Evolutionary conservation across 1,284 basidiomycete genomes (phyloP), one percentile per base, ranked within the genome.

Genomic region (Baeospora myosura): DNA sequence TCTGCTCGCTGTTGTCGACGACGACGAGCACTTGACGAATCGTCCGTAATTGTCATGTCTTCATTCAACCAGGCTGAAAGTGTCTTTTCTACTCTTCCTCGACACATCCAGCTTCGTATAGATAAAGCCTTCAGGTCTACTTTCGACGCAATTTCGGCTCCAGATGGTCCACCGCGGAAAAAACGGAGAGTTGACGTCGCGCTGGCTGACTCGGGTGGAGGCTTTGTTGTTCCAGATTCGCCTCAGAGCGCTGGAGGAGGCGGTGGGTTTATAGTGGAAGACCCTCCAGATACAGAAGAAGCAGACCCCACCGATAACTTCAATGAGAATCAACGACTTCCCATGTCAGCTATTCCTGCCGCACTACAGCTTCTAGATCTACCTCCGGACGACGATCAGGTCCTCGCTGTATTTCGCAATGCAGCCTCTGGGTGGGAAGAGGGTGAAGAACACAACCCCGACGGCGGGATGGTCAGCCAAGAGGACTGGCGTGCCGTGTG

Each of bases 401-500:
- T 86, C 7, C 66, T 88, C 6, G 53, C 66, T 3, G 79, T 86
- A 0, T 85, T 88, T 57, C 66, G 68, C 24, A 84, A 81, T 49
- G 86, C 86, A 2, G 79, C 81, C 0, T 66, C 72, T 2, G 84
- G 81, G 6, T 86, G 85, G 83, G 56, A 57, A 28, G 55, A 61
- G 0, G 53, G 51, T 8, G 40, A 38, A 5, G 35, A 35, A 8
- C 54, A 45, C 17, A 45, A 52, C 34, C 36, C 21, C 14, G 37
- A 25, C 10, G 29, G 50, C 41, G 41, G 52, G 50, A 55, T 58
- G 35, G 72, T 87, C 18, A 72, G 66, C 48, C 63, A 68, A 38
- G 75, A 76, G 28, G 84, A 87, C 53, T 88, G 81, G 81, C 70
- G 81, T 26, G 70, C 81, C 12, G 79, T 88, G 5, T 88, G 85